phyloP scores from a whole-genome alignment of 768 basidiomycete genomes.

The Mrakia blollopis region DNA sequence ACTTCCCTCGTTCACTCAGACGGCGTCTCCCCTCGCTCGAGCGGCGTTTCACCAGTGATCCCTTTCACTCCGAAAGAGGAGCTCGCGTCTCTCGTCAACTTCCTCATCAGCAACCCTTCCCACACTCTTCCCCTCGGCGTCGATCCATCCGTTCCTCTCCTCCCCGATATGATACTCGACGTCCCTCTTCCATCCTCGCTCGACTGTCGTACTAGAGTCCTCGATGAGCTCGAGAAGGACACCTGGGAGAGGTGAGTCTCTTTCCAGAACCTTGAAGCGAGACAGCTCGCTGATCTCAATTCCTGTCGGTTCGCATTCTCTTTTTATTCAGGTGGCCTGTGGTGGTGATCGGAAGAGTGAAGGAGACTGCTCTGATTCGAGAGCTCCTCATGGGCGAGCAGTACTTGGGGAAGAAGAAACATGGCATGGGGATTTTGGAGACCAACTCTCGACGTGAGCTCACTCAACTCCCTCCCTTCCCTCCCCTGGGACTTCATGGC shows the following conservation, averaged over 20 bases:
- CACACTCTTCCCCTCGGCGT: slow-evolving; percentile 3
- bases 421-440: background rate
- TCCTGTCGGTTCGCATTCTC: background rate
- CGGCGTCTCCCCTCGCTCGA: background rate
- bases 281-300: background rate
- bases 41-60: background rate
- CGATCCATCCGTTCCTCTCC: background rate
- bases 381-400: slow-evolving; percentile 4
- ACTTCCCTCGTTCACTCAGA: background rate
- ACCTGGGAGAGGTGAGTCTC: background rate
- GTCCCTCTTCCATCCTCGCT: background rate
- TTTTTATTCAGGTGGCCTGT: background rate
- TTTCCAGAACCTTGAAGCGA: background rate
- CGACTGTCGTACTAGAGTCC: background rate
- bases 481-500: background rate
- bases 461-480: background rate
- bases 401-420: background rate
- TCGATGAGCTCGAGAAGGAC: background rate
- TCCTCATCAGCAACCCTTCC: background rate
- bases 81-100: slow-evolving; percentile 7
- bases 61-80: slow-evolving; percentile 9
- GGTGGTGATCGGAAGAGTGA: background rate
- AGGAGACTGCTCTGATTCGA: background rate
- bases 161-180: slow-evolving; percentile 11
- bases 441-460: slow-evolving; percentile 9